Base-by-base conservation (phyloP, 2,329 filamentous ascomycete species). In the Hypoxylon sp. region DNA sequence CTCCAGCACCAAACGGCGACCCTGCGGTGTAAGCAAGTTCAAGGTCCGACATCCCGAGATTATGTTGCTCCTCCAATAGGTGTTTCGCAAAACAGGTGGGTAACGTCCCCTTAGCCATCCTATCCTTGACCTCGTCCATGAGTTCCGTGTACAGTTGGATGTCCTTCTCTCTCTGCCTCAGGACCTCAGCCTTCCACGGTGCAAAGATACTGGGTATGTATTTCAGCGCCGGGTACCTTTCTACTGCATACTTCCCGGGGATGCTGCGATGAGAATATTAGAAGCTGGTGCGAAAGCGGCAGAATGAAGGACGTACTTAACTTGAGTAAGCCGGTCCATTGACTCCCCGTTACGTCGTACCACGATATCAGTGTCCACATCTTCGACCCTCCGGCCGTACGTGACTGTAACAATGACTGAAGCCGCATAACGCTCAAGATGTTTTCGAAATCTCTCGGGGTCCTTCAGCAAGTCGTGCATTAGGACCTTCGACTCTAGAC, bases 21-120 rank as follows among this genome's bases (percentile, higher is more conserved):
- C 82, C 83, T 0, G 82, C 80, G 0, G 80, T 76, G 43, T 84
- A 84, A 0, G 81, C 81, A 30, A 81, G 75, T 46, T 85, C 83
- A 0, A 82, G 67, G 36, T 82, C 80, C 0, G 77, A 76, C 75
- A 84, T 81, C 1, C 80, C 81, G 0, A 81, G 71, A 14, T 74
- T 79, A 0, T 77, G 74, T 13, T 82, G 80, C 28, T 83, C 79
- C 11, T 80, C 71, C 0, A 84, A 69, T 6, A 85, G 77, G 4
- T 83, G 78, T 0, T 77, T 82, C 0, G 81, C 80, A 25, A 86
- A 85, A 23, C 82, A 84, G 0, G 78, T 72, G 0, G 77, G 79
- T 1, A 80, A 75, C 1, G 63, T 71, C 0, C 82, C 80, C 3
- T 64, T 70, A 0, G 68, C 53, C 2, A 78, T 66, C 52, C 79